Evolutionary conservation across 257 asterid species (phyloP), one percentile per base, ranked within the genome.

Genomic region (Scutellaria minor): DNA sequence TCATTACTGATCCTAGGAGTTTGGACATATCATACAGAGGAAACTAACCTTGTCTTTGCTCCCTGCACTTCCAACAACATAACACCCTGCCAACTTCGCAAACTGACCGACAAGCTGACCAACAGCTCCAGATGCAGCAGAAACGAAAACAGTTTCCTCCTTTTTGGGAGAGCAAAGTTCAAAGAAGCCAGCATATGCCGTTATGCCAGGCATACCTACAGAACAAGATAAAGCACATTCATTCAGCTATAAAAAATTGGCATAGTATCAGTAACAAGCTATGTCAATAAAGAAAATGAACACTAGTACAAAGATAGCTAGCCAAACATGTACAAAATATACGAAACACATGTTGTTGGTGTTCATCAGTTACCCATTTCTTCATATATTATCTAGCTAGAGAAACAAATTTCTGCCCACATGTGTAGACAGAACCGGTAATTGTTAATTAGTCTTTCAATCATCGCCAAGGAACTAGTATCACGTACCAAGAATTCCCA

Each of bases 11-110:
- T 31, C 37, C 37, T 2, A 31, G 37, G 37, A 31, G 5, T 31
- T 18, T 20, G 9, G 2, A 7, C 5, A 2, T 8, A 20, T 18
- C 0, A 7, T 1, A 39, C 2, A 51, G 41, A 22, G 14, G 1
- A 6, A 13, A 9, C 70, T 61, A 46, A 85, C 90, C 84, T 85
- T 85, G 9, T 81, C 83, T 42, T 72, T 74, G 77, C 78, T 83
- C 9, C 90, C 86, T 5, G 85, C 88, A 77, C 82, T 78, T 40
- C 88, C 88, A 68, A 85, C 85, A 11, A 85, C 88, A 7, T 83
- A 83, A 51, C 87, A 83, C 2, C 90, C 90, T 5, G 20, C 2
- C 66, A 76, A 64, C 72, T 83, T 85, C 0, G 90, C 90, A 60
- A 73, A 53, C 51, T 73, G 72, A 52, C 77, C 77, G 40, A 72